phyloP scores from a whole-genome alignment of 805 yeast species.

The Candida broadrunensis region DNA sequence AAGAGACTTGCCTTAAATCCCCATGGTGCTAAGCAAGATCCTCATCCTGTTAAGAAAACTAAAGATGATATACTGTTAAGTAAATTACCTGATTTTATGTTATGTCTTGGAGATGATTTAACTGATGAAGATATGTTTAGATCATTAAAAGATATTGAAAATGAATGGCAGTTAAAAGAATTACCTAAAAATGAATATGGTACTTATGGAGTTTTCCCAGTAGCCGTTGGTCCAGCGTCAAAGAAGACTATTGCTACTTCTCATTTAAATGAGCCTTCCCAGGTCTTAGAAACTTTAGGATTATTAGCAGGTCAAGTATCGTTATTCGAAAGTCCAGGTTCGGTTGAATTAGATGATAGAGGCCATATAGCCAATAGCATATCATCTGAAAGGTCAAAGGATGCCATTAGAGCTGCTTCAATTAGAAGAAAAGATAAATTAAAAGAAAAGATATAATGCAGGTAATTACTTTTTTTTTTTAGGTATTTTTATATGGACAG shows the following conservation, averaged over 20 bases:
- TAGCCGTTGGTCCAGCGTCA: slow-evolving; percentile 90
- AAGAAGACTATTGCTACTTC: slow-evolving; percentile 83
- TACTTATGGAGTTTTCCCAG: slow-evolving; percentile 70
- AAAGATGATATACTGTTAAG: slow-evolving; percentile 32
- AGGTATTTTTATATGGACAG: too few species aligned
- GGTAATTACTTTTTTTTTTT: too few species aligned
- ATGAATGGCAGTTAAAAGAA: slow-evolving; percentile 43
- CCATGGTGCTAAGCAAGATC: slow-evolving; percentile 55
- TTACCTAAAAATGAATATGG: slow-evolving; percentile 45
- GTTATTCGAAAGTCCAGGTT: slow-evolving; percentile 72
- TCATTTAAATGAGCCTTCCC: slow-evolving; percentile 78
- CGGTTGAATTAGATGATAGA: slow-evolving; percentile 71
- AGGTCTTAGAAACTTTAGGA: slow-evolving; percentile 82
- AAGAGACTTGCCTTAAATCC: slow-evolving; percentile 66
- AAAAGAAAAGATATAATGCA: background rate
- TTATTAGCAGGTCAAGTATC: slow-evolving; percentile 76
- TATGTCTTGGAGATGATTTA: slow-evolving; percentile 92
- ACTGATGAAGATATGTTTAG: slow-evolving; percentile 98
- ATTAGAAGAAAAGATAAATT: slow-evolving; percentile 6
- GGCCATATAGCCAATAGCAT: slow-evolving; percentile 60
- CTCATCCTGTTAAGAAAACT: slow-evolving; percentile 17
- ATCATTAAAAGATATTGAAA: slow-evolving; percentile 64
- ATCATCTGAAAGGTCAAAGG: slow-evolving; percentile 39
- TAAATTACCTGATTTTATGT: slow-evolving; percentile 73
- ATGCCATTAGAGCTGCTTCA: slow-evolving; percentile 31